Conservation (phyloP, 2,329 filamentous ascomycete species). For the Moelleriella libera region DNA sequence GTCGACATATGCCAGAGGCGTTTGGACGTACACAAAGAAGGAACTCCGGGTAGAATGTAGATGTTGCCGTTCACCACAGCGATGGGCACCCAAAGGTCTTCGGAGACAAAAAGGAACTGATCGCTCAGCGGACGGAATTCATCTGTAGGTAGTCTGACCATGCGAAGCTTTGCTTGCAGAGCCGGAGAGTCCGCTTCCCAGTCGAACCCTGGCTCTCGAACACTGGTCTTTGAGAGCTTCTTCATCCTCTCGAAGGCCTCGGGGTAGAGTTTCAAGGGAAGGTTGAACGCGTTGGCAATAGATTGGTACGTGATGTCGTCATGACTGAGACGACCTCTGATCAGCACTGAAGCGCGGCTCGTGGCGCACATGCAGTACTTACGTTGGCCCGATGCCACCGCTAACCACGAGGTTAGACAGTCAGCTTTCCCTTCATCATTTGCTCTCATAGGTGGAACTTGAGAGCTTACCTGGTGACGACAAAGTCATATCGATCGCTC, state of each 20-base stretch:
- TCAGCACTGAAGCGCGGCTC: conserved; percentile 4
- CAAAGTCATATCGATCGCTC: conserved; percentile 82
- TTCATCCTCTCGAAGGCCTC: conserved; percentile 74
- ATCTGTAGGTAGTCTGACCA: conserved; percentile 79
- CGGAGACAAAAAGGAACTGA: conserved; percentile 65
- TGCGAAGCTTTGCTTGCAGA: conserved; percentile 70
- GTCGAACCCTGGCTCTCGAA: conserved; percentile 59
- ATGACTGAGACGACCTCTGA: conserved; percentile 41
- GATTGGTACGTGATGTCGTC: conserved; percentile 96
- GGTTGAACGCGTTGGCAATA: conserved; percentile 76
- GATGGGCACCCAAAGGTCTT: conserved; percentile 85
- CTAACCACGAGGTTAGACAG: conserved; percentile 19
- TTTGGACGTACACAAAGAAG: conserved; percentile 49
- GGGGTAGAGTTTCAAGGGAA: conserved; percentile 65
- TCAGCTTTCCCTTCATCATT: neutral
- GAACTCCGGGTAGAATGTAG: conserved; percentile 85
- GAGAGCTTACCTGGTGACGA: conserved; percentile 57
- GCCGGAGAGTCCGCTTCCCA: conserved; percentile 74
- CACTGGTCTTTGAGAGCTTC: conserved; percentile 58
- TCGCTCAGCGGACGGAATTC: conserved; percentile 46
- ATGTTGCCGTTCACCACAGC: conserved; percentile 83
- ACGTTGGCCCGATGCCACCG: conserved; percentile 93
- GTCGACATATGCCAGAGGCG: neutral
- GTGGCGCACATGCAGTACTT: conserved; percentile 18
- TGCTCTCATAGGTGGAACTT: too few species aligned